Evolutionary conservation across 257 asterid species (phyloP), one percentile per base, ranked within the genome.

Genomic region (Fraxinus americana): DNA sequence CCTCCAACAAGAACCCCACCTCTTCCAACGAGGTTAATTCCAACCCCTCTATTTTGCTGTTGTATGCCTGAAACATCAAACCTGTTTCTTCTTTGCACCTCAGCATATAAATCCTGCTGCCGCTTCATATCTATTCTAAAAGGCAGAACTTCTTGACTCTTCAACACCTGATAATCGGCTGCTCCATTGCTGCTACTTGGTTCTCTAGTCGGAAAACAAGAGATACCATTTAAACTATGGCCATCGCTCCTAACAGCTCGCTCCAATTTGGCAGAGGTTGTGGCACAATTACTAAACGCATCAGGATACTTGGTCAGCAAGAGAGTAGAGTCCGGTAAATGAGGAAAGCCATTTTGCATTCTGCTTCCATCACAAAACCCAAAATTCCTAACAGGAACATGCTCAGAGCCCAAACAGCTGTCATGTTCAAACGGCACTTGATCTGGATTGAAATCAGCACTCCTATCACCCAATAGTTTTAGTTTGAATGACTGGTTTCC

Each of bases 271-370:
- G 85, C 76, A 13, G 96, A 68, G 19, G 97, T 43, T 38, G 73
- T 45, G 1, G 85, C 71, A 83, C 85, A 86, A 76, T 68, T 88
- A 79, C 90, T 80, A 70, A 93, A 93, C 35, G 92, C 99, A 59
- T 91, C 89, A 78, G 99, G 97, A 83, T 92, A 93, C 73, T 89
- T 90, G 35, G 96, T 84, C 77, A 91, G 76, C 74, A 95, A 72
- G 81, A 88, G 77, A 72, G 93, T 70, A 8, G 97, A 85, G 66
- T 91, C 93, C 0, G 97, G 88, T 76, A 91, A 38, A 32, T 89
- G 67, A 70, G 92, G 69, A 57, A 86, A 86, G 75, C 94, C 92
- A 12, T 83, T 82, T 65, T 83, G 89, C n/a, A 80, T 79, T 72
- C 86, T 79, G 79, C 77, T 85, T n/a, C 86, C 91, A 63, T 90